Conservation (phyloP, 2,329 filamentous ascomycete species). For the Aspergillus carbonarius region DNA sequence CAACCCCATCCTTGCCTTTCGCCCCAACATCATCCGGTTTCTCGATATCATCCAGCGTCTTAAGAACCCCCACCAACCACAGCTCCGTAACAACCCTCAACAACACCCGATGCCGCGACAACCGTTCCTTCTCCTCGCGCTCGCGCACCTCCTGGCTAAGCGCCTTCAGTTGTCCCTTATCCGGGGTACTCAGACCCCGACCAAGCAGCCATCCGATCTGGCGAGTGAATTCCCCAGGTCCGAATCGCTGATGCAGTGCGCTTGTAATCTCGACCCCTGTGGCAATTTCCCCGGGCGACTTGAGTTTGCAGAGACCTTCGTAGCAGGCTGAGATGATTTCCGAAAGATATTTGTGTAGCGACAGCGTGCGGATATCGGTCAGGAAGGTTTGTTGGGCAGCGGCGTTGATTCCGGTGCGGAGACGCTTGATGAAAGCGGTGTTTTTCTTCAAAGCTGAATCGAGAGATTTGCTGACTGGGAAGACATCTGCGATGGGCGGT, state of each 20-base stretch:
- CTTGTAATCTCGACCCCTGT: slow-evolving; percentile 90
- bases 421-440: slow-evolving; percentile 93
- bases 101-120: slow-evolving; percentile 80
- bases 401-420: slow-evolving; percentile 83
- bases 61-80: slow-evolving; percentile 87
- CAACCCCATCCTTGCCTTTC: slow-evolving; percentile 55
- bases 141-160: slow-evolving; percentile 80
- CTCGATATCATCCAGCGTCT: slow-evolving; percentile 71
- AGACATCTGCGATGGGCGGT: slow-evolving; percentile 62
- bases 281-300: slow-evolving; percentile 86
- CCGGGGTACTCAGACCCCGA: slow-evolving; percentile 85
- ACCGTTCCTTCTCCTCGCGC: slow-evolving; percentile 91
- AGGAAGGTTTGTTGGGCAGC: slow-evolving; percentile 80
- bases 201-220: slow-evolving; percentile 91
- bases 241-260: slow-evolving; percentile 93
- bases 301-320: slow-evolving; percentile 88
- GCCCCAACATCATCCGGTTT: slow-evolving; percentile 60
- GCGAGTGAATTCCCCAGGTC: slow-evolving; percentile 83
- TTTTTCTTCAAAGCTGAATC: slow-evolving; percentile 98
- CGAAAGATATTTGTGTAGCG: slow-evolving; percentile 92
- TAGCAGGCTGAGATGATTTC: slow-evolving; percentile 96
- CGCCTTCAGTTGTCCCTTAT: slow-evolving; percentile 78
- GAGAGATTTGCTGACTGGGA: slow-evolving; percentile 73
- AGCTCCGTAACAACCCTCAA: slow-evolving; percentile 90
- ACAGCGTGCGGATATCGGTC: slow-evolving; percentile 84